phyloP scores from a whole-genome alignment of 1,284 basidiomycete species.

The Microbotryum lychnidis-dioicae region DNA sequence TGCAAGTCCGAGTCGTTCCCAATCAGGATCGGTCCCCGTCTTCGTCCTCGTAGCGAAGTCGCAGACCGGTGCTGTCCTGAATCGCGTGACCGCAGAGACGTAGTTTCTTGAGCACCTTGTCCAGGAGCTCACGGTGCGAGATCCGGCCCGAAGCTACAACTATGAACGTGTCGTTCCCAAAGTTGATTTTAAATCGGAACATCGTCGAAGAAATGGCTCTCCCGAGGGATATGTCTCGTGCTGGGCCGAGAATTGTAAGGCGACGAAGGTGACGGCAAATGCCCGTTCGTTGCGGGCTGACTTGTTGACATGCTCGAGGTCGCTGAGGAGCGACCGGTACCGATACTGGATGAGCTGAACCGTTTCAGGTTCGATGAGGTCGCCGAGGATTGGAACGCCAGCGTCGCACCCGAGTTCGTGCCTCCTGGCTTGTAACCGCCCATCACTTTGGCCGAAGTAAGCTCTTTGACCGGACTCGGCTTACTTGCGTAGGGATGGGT shows the following conservation, averaged over 20 bases:
- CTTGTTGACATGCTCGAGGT: slow-evolving; percentile 26
- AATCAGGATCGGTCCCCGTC: slow-evolving; percentile 77
- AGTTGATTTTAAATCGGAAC: slow-evolving; percentile 53
- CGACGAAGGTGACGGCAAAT: neutral
- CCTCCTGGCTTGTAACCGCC: slow-evolving; percentile 43
- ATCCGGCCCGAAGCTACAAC: slow-evolving; percentile 74
- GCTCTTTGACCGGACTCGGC: neutral
- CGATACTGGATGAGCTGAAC: slow-evolving; percentile 29
- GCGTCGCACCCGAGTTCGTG: slow-evolving; percentile 23
- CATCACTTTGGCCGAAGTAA: neutral
- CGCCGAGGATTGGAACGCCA: slow-evolving; percentile 19
- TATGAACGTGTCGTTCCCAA: slow-evolving; percentile 81
- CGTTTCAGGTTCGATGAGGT: slow-evolving; percentile 23
- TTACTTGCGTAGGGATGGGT: too few relatives aligned
- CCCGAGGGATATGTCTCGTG: neutral
- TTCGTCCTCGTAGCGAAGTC: slow-evolving; percentile 81
- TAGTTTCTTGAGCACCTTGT: slow-evolving; percentile 86
- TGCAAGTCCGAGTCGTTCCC: too few relatives aligned
- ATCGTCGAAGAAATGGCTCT: slow-evolving; percentile 20
- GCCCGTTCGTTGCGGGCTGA: slow-evolving; percentile 13
- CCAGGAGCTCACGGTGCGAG: slow-evolving; percentile 70
- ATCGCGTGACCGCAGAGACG: slow-evolving; percentile 60
- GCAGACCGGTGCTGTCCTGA: slow-evolving; percentile 57
- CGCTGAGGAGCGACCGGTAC: slow-evolving; percentile 30
- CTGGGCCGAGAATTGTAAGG: neutral